These are phyloP conservation scores for Verticillium nubilum DNA, from an alignment of 2,329 filamentous ascomycete genomes.

Conservation along the genomic window DNA sequence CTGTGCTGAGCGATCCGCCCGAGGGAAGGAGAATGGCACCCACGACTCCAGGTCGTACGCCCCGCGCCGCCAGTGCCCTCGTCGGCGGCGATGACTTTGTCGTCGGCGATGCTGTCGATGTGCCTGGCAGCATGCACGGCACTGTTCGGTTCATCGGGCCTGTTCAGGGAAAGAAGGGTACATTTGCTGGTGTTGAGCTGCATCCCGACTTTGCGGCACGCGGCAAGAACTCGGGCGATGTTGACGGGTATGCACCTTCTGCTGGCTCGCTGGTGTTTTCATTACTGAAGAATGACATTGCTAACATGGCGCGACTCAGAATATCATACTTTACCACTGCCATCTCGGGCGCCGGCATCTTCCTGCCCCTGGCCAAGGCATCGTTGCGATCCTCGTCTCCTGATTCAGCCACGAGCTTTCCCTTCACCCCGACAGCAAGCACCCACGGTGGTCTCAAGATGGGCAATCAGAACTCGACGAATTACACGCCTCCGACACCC, in stretches of 20 bases:
- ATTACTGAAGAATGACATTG: conserved; percentile 13
- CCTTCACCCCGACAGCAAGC: conserved; percentile 65
- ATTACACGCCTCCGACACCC: conserved; percentile 59
- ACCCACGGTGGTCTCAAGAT: conserved; percentile 48
- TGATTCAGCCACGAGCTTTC: conserved; percentile 45
- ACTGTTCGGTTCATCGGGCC: conserved; percentile 82
- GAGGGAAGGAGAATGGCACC: conserved; percentile 41
- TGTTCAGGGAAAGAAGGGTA: conserved; percentile 83
- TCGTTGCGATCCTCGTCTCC: conserved; percentile 58
- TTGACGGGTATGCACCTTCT: conserved; percentile 68
- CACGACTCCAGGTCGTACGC: conserved; percentile 43
- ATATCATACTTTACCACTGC: conserved; percentile 77
- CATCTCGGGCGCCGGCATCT: conserved; percentile 80
- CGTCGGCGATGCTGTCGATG: conserved; percentile 81
- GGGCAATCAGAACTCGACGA: conserved; percentile 51
- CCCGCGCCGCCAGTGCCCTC: not conserved
- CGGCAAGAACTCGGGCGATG: conserved; percentile 94
- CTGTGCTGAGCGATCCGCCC: conserved; percentile 41
- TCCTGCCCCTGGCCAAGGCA: conserved; percentile 80
- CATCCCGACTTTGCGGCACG: conserved; percentile 71
- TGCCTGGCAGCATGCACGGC: conserved; percentile 89
- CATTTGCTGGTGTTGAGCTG: conserved; percentile 89
- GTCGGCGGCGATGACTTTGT: conserved; percentile 47
- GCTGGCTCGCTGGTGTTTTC: conserved; percentile 5
- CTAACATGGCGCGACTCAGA: conserved; percentile 27